phyloP scores from a whole-genome alignment of 805 yeast species.

The Metschnikowia picachoensis region DNA sequence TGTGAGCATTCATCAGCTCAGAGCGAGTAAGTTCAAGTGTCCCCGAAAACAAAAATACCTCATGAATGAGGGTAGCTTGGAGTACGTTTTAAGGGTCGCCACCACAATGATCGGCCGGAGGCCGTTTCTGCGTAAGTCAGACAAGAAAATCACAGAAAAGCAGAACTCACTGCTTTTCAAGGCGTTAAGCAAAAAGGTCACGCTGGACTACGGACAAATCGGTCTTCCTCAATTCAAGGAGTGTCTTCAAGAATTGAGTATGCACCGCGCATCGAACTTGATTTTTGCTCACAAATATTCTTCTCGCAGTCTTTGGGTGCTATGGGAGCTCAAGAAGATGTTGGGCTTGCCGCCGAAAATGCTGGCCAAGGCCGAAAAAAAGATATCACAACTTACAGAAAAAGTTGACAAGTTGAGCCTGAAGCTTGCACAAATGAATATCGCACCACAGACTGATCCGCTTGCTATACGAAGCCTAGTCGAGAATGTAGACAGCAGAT shows the following conservation, averaged over 20 bases:
- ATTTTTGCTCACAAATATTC: constrained; percentile 32
- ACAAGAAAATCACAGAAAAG: constrained; percentile 4
- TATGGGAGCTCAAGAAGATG: constrained; percentile 29
- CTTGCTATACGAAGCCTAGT: no score
- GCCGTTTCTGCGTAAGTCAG: constrained; percentile 4
- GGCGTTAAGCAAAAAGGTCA: constrained; percentile 1
- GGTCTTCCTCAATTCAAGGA: constrained; percentile 10
- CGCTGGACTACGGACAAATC: constrained; percentile 6
- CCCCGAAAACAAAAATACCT: constrained; percentile 8
- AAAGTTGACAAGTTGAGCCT: background rate
- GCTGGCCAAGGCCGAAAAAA: background rate
- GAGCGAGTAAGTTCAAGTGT: constrained; percentile 21
- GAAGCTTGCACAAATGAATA: background rate
- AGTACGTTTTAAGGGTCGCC: constrained; percentile 5
- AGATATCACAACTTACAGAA: background rate
- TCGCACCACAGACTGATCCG: no score
- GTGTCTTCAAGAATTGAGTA: constrained; percentile 10
- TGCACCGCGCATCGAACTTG: constrained; percentile 20
- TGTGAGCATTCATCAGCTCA: constrained; percentile 13
- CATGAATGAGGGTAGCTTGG: constrained; percentile 10
- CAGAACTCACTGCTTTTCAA: constrained; percentile 9
- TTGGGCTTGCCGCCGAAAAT: constrained; percentile 21
- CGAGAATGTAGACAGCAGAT: no score
- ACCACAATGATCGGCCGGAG: background rate
- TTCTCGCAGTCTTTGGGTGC: constrained; percentile 22